A percentile compares a stretch with the other conserved stretches of the same genome.
Evolutionary conservation across 176 grass and related monocot genomes (phyloP).

Genomic region (Oryza meridionalis): DNA sequence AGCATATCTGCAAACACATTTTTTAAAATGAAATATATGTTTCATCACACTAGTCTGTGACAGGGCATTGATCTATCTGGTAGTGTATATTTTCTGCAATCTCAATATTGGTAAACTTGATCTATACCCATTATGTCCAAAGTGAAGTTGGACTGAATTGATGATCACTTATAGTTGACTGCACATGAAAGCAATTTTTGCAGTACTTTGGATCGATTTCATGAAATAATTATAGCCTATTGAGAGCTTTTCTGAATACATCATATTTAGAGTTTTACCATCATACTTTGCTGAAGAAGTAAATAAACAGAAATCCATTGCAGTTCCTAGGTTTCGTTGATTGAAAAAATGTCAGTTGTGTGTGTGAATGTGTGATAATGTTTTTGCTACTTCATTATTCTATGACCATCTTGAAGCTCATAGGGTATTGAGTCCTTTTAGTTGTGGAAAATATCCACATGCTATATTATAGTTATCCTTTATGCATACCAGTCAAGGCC

Average conservation of each 20-base stretch:
- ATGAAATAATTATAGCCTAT: not conserved
- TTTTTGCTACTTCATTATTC: not conserved
- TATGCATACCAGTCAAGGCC: not conserved
- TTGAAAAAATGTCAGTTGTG: not conserved
- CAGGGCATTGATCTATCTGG: not conserved
- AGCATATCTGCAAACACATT: no score
- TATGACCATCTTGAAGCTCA: slow-evolving; percentile 11
- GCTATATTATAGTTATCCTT: not conserved
- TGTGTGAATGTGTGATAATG: not conserved
- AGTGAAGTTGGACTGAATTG: not conserved
- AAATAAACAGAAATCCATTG: not conserved
- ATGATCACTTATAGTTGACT: not conserved
- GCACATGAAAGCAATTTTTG: not conserved
- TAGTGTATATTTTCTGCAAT: not conserved
- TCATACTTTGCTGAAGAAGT: not conserved
- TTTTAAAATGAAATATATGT: not conserved
- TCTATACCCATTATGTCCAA: not conserved
- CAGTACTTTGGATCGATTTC: not conserved
- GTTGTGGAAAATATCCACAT: not conserved
- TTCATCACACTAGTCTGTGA: not conserved
- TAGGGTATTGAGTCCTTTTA: not conserved
- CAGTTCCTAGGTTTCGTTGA: not conserved
- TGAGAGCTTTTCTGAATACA: not conserved
- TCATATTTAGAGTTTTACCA: slow-evolving; percentile 14
- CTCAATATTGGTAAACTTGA: not conserved